Evolutionary conservation across 345 rosid species (phyloP), one percentile per base, ranked within the genome.

Genomic region (Moricandia arvensis): DNA sequence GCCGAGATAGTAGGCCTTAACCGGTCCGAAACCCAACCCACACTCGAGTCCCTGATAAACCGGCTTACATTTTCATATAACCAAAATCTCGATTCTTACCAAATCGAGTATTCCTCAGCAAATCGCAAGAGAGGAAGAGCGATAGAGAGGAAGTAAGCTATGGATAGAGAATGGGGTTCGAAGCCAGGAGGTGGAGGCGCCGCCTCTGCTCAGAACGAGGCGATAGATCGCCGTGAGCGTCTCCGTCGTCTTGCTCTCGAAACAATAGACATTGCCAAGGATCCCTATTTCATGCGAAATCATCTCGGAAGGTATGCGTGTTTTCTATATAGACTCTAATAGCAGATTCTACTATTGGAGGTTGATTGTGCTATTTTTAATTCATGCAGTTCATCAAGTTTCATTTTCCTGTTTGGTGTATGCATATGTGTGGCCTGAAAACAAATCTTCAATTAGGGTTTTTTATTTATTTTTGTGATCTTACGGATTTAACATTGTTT

Each of bases 151-250:
- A 21, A 21, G 1, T 45, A 53, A 71, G 75, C 31, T 49, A 92
- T 92, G 98, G 98, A 95, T 69, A 87, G 99, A 80, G 98, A 92
- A 0, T 95, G 96, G 94, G 99, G 99, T 21, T 95, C 98, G 74
- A 95, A 95, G 84, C 99, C 98, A 3, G 97, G 99, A 7, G 88
- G 96, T 73, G 98, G 99, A 51, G 99, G 98, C 72, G 96, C 98
- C 63, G 98, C 97, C 82, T 92, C 98, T 66, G 89, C 94, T 33
- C 99, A 92, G 78, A 88, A 90, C 74, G 98, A 95, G 66, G 99
- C 98, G 38, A 88, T 90, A 69, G 98, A 95, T 85, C 96, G 99
- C 58, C 94, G 99, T 0, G 99, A 95, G 84, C 93, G 98, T 33
- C 99, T 95, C 74, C 90, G 98, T 10, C 85, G 99, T n/a, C 94